Evolutionary conservation across 768 basidiomycete species (phyloP).

Genomic region (Serendipita vermifera): DNA sequence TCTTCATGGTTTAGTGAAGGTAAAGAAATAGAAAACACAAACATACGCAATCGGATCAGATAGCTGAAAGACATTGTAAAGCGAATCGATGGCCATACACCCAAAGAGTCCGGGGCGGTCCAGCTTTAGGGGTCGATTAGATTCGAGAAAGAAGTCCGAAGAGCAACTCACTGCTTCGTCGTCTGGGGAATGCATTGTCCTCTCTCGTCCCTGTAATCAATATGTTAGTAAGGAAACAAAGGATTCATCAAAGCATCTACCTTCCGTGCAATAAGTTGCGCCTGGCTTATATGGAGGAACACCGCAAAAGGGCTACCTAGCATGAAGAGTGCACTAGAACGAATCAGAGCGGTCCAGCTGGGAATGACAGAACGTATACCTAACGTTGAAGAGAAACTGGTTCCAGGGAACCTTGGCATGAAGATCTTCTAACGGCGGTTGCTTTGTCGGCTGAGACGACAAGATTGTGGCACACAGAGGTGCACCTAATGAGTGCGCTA

Average conservation of each 20-base stretch:
- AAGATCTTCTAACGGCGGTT: conserved; percentile 20
- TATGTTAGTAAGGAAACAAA: not conserved
- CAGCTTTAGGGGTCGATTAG: conserved; percentile 18
- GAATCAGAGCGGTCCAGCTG: not conserved
- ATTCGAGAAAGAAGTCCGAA: not conserved
- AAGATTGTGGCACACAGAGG: conserved; percentile 30
- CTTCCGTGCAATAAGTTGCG: conserved; percentile 31
- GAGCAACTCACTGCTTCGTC: conserved; percentile 28
- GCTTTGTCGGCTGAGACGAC: conserved; percentile 30
- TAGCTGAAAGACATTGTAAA: conserved; percentile 32
- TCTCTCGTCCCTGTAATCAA: conserved; percentile 23
- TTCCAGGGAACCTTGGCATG: conserved; percentile 13
- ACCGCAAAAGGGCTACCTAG: conserved; percentile 30
- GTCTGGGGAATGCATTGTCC: conserved; percentile 29
- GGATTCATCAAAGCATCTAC: conserved; percentile 8
- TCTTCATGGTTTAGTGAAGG: not conserved
- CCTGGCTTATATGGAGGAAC: conserved; percentile 32
- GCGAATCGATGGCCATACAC: conserved; percentile 29
- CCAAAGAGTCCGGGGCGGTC: conserved; percentile 31
- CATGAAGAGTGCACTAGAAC: conserved; percentile 24
- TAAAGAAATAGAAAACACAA: not conserved
- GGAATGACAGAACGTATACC: conserved; percentile 7
- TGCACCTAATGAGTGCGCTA: conserved; percentile 32
- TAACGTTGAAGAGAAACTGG: conserved; percentile 26
- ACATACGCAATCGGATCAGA: conserved; percentile 30